Evolutionary conservation across 352 stramenopile genomes (phyloP).

Genomic region (Phytophthora litchii): DNA sequence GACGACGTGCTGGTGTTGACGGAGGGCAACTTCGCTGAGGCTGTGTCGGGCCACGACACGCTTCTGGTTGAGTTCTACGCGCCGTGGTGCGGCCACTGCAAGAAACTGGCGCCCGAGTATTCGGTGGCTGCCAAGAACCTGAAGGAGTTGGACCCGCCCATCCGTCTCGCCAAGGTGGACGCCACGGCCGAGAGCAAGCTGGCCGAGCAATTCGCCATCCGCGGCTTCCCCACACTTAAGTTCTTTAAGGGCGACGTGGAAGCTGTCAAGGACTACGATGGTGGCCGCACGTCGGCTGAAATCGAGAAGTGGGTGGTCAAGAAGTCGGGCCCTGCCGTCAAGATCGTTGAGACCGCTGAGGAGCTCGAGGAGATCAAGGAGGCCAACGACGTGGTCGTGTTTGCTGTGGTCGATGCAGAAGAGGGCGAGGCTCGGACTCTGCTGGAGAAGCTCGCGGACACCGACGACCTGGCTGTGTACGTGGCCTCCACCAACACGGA

Average conservation of each 20-base stretch:
- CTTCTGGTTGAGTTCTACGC: conserved; percentile 95
- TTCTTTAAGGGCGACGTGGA: conserved; percentile 91
- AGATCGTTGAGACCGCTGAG: conserved; percentile 73
- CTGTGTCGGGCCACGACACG: conserved; percentile 81
- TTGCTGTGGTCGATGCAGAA: conserved; percentile 81
- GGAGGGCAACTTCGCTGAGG: conserved; percentile 92
- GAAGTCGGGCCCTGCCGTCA: conserved; percentile 90
- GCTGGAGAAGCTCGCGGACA: conserved; percentile 77
- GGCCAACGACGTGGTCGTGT: conserved; percentile 86
- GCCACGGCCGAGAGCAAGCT: conserved; percentile 85
- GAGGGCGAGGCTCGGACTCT: conserved; percentile 72
- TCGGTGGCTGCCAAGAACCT: conserved; percentile 85
- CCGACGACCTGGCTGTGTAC: conserved; percentile 79
- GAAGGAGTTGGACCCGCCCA: conserved; percentile 71
- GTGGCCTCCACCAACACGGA: conserved; percentile 75
- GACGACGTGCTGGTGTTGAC: conserved; percentile 92
- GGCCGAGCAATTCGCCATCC: conserved; percentile 80
- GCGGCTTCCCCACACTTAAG: conserved; percentile 93
- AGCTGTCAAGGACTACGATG: conserved; percentile 87
- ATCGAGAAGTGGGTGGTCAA: conserved; percentile 92
- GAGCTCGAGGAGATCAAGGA: conserved; percentile 84
- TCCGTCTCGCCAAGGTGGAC: conserved; percentile 90
- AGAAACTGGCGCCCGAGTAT: conserved; percentile 92
- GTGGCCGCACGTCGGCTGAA: conserved; percentile 82
- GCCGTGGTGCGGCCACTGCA: conserved; percentile 96